Percentiles rank a stretch among this genome's conserved stretches.
phyloP scores from a whole-genome alignment of 257 asterid genomes.

The Catharanthus roseus region DNA sequence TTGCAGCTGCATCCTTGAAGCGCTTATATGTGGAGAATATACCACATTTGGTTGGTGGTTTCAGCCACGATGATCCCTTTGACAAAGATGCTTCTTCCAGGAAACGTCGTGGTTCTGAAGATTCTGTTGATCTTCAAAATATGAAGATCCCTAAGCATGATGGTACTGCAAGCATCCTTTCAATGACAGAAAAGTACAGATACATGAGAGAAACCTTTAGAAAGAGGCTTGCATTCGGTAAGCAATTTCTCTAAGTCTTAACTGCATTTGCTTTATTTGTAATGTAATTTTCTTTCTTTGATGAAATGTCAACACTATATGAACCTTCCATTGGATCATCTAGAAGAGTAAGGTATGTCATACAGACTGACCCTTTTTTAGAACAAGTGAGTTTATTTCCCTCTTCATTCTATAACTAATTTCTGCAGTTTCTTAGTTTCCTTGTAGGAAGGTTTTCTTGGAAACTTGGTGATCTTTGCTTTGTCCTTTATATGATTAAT shows the following conservation, averaged over 20 bases:
- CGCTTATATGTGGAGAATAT: constrained; percentile 82
- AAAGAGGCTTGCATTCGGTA: constrained; percentile 84
- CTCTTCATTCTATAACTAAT: neutral
- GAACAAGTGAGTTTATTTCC: neutral
- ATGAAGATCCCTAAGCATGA: constrained; percentile 51
- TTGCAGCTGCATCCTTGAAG: constrained; percentile 69
- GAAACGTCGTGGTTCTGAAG: constrained; percentile 39
- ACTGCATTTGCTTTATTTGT: neutral
- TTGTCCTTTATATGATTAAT: neutral
- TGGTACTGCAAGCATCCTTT: constrained; percentile 56
- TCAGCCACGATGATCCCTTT: constrained; percentile 56
- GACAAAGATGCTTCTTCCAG: constrained; percentile 43
- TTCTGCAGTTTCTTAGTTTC: neutral
- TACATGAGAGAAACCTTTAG: constrained; percentile 69
- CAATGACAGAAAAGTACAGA: constrained; percentile 83
- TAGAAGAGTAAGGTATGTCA: neutral
- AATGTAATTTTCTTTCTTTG: neutral
- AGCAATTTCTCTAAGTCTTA: constrained; percentile 12
- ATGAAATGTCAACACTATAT: neutral
- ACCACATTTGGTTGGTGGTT: constrained; percentile 88
- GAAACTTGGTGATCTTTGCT: neutral
- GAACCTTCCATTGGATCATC: neutral
- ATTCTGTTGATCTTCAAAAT: constrained; percentile 48
- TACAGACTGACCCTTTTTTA: neutral
- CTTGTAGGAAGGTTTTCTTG: neutral